A percentile compares a stretch with the other conserved stretches of the same genome.
These are phyloP conservation scores for Davidsoniella eucalypti DNA, from an alignment of 2,329 filamentous ascomycete genomes.

Conservation along the genomic window DNA sequence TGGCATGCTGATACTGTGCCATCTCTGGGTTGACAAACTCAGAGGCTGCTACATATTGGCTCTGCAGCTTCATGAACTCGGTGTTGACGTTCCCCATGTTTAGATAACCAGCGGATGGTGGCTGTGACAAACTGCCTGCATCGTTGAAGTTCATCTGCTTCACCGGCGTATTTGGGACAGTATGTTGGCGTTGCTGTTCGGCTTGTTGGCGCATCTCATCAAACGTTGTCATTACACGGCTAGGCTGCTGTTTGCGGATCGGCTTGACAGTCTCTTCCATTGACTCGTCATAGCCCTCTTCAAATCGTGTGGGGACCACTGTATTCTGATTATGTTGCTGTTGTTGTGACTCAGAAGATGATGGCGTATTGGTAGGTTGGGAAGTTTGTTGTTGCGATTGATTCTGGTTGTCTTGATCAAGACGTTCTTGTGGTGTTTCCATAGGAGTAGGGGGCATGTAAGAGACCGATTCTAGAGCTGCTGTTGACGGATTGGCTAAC, in stretches of 20 bases:
- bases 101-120: conserved; percentile 41
- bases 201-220: conserved; percentile 41
- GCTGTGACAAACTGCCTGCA: conserved; percentile 17
- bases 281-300: conserved; percentile 45
- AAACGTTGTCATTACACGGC: conserved; percentile 35
- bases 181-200: conserved; percentile 21
- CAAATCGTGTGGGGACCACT: conserved; percentile 32
- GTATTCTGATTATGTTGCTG: conserved; percentile 17
- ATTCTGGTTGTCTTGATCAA: conserved; percentile 4
- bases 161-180: conserved; percentile 10
- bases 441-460: conserved; percentile 53
- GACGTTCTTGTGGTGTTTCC: conserved; percentile 34
- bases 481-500: neutral
- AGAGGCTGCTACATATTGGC: conserved; percentile 1
- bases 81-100: conserved; percentile 31
- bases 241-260: conserved; percentile 24
- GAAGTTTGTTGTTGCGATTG: conserved; percentile 14
- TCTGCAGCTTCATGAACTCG: conserved; percentile 27
- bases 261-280: conserved; percentile 53
- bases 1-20: conserved; percentile 9
- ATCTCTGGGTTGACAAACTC: conserved; percentile 7
- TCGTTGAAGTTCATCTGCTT: conserved; percentile 29
- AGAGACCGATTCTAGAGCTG: conserved; percentile 22
- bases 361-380: conserved; percentile 23
- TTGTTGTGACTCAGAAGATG: conserved; percentile 16